Evolutionary conservation across 305 asterid species (phyloP).

Genomic region (Ruellia speciosa): DNA sequence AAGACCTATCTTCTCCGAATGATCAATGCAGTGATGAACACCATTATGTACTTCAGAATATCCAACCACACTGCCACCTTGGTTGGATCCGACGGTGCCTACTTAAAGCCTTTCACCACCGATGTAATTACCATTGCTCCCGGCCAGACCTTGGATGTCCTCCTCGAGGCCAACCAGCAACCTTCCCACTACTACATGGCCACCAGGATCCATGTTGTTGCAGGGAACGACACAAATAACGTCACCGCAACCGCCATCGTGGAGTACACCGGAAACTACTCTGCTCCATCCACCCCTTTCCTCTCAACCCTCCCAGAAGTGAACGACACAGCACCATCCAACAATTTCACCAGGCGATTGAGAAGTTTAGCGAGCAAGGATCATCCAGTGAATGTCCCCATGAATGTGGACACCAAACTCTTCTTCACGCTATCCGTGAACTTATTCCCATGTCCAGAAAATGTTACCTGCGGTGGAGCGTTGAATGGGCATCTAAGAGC

Average conservation of each 20-base stretch:
- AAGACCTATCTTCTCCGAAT: conserved; percentile 49
- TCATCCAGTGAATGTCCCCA: conserved; percentile 42
- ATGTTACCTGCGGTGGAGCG: conserved; percentile 28
- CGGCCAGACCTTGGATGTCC: conserved; percentile 48
- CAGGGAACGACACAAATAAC: conserved; percentile 1
- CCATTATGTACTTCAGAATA: conserved; percentile 44
- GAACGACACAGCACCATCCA: conserved; percentile 21
- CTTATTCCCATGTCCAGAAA: conserved; percentile 21
- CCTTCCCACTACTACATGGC: conserved; percentile 54
- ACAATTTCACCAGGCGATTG: conserved; percentile 27
- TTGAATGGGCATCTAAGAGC: conserved; percentile 20
- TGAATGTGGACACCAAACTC: conserved; percentile 18
- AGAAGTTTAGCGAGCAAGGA: conserved; percentile 31
- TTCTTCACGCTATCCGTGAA: conserved; percentile 45
- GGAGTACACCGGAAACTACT: conserved; percentile 27
- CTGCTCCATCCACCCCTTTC: conserved; percentile 25
- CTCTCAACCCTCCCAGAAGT: conserved; percentile 30
- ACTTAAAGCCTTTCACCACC: conserved; percentile 39
- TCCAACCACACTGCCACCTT: conserved; percentile 48
- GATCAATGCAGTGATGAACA: conserved; percentile 51
- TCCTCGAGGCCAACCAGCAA: conserved; percentile 40
- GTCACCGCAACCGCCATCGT: conserved; percentile 38
- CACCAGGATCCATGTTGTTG: conserved; percentile 24
- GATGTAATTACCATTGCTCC: conserved; percentile 45
- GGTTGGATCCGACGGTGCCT: conserved; percentile 52